phyloP scores from a whole-genome alignment of 768 basidiomycete species.

The Leucocoprinus leucothites region DNA sequence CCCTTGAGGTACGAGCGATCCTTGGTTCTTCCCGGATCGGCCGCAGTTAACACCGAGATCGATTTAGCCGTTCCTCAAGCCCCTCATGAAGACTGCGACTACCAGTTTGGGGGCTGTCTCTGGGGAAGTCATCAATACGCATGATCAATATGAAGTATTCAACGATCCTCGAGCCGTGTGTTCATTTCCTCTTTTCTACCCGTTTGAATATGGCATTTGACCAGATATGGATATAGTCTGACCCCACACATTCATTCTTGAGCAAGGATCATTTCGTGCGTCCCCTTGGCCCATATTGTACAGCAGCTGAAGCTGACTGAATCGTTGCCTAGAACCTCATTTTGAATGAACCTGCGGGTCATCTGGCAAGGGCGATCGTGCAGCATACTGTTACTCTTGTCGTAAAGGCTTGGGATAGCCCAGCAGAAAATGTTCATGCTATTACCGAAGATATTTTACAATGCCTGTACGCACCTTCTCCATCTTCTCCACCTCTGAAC shows the following conservation, averaged over 20 bases:
- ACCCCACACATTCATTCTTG: conserved; percentile 86
- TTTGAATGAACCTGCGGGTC: conserved; percentile 80
- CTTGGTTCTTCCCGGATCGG: not conserved
- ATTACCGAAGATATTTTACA: conserved; percentile 62
- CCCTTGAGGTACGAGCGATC: conserved; percentile 57
- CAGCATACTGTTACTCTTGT: conserved; percentile 70
- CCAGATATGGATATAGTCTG: conserved; percentile 45
- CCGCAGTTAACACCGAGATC: not conserved
- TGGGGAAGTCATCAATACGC: conserved; percentile 72
- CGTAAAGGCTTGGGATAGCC: conserved; percentile 80
- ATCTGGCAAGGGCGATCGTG: conserved; percentile 66
- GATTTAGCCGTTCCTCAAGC: conserved; percentile 72
- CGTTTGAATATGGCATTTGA: conserved; percentile 12
- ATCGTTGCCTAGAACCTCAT: conserved; percentile 55
- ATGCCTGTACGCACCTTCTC: conserved; percentile 49
- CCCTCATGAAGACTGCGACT: conserved; percentile 70
- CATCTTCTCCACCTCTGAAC: too few species aligned
- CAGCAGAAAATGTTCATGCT: conserved; percentile 50
- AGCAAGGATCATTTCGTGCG: conserved; percentile 87
- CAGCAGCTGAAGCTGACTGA: conserved; percentile 10
- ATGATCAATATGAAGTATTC: conserved; percentile 88
- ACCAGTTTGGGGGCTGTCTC: conserved; percentile 58
- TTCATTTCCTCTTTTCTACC: conserved; percentile 21
- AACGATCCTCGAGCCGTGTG: conserved; percentile 74
- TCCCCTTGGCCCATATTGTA: conserved; percentile 11